A percentile compares a stretch with the other conserved stretches of the same genome.
Evolutionary conservation across 2,329 filamentous ascomycete species (phyloP).

Genomic region (Fusarium sulawesiense): DNA sequence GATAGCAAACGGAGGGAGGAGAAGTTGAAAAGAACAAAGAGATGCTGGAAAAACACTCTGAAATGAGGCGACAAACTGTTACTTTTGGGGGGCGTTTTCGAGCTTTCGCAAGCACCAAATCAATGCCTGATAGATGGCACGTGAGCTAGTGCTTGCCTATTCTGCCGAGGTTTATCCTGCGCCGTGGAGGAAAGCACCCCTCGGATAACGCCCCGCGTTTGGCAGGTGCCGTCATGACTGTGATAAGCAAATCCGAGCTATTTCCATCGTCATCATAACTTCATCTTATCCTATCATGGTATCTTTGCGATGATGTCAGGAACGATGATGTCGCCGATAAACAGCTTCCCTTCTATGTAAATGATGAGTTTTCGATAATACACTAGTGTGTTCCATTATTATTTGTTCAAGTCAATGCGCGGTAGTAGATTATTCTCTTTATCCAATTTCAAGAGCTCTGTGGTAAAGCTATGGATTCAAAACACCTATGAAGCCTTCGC

Average conservation of each 20-base stretch:
- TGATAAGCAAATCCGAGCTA: slow-evolving; percentile 4
- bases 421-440: neutral
- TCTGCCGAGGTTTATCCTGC: slow-evolving; percentile 32
- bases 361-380: neutral
- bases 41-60: neutral
- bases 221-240: neutral
- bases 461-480: neutral
- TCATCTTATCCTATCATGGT: neutral
- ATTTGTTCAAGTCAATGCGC: too few relatives aligned
- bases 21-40: neutral
- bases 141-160: slow-evolving; percentile 21
- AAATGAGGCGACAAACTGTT: slow-evolving; percentile 17
- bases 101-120: slow-evolving; percentile 23
- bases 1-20: neutral
- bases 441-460: neutral
- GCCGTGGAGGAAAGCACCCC: neutral
- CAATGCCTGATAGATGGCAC: slow-evolving; percentile 29
- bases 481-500: slow-evolving; percentile 32
- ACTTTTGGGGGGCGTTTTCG: slow-evolving; percentile 7
- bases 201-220: slow-evolving; percentile 14
- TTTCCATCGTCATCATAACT: slow-evolving; percentile 1
- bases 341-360: neutral
- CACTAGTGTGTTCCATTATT: neutral
- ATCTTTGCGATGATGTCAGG: neutral
- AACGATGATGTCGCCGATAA: neutral